Base-by-base conservation (phyloP, 2,329 filamentous ascomycete genomes). In the Aspergillus glaucus region DNA sequence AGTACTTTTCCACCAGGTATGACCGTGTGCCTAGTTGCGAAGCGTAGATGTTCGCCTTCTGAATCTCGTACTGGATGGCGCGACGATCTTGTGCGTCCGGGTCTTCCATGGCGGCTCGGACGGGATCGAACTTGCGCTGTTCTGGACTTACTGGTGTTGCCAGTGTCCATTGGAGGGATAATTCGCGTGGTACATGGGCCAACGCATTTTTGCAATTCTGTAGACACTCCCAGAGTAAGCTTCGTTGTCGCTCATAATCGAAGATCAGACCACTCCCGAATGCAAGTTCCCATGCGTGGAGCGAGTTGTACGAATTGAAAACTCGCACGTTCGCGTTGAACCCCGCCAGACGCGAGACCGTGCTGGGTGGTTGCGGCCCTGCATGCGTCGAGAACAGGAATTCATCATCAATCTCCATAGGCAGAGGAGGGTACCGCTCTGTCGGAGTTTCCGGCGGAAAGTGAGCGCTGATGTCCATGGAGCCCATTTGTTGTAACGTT, bases 11-110 rank as follows among this genome's bases (percentile, higher is more conserved):
- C 0, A 94, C 88, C 49, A 92, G 82, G 64, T 89, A 91, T 0
- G 87, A 92, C 21, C 90, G 79, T 0, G 88, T 94, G 2, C 85
- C 84, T 8, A 95, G 75, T 60, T 90, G 86, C 5, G 86, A 92
- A 2, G 85, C 82, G 62, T 92, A 89, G 36, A 95, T 87, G 65
- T 95, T 95, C 6, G 88, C 87, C 64, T 94, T 95, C 65, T 95
- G 89, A 26, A 95, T 93, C 68, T 95, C 90, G 56, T 85, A 89
- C 62, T 93, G 88, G 4, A 90, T 71, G 4, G 60, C 55, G 9
- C 64, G 66, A 24, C 61, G 61, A 44, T 64, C 58, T 17, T 54
- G 57, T 14, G 56, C 36, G 8, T 56, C 54, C 9, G 57, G 54
- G 14, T 62, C 61, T 34, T 60, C 55, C 1, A 79, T 40, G 37